Evolutionary conservation across 805 yeast genomes (phyloP), one percentile per base, ranked within the genome.

Genomic region (Barnettozyma sp.): DNA sequence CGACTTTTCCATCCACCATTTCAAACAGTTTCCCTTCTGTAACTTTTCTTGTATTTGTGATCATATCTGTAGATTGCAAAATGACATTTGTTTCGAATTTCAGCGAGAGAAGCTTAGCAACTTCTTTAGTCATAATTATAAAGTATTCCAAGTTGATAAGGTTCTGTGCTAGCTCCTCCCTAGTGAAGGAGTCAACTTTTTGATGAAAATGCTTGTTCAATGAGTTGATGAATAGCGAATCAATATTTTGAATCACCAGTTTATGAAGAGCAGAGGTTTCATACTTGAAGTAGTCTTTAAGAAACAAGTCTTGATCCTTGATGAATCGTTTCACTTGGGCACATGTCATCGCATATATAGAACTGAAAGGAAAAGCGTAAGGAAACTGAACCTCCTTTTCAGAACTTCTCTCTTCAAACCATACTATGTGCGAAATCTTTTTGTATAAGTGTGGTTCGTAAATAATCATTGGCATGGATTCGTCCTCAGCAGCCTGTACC

Each of bases 121-220:
- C 67, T 54, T 82, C 87, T 35, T 66, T 65, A 8, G 88, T 72
- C 38, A 94, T 85, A 47, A 69, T 76, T 27, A 83, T 69, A 56
- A 88, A 90, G 55, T 83, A 85, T 54, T 90, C 96, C 49, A 90
- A 63, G 55, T 92, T 87, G 39, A 92, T 81, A 46, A 84, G 68
- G 46, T 85, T 84, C 62, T 92, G 97, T 0, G 95, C 81, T 19
- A 86, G 72, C 46, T 86, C 88, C 58, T 90, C 97, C 52, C 94
- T 83, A 43, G 87, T 82, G 10, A 80, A 73, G 2, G 87, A 70
- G 45, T 75, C 71, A 33, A 82, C 69, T 41, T 77, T 76, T 11
- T 70, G 67, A 38, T 73, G 68, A 32, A 83, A 73, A 41, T 78
- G 74, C 26, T 66, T 66, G 46, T 85, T 71, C 2, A 90, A 82